Evolutionary conservation across 2,329 filamentous ascomycete genomes (phyloP), one percentile per base, ranked within the genome.

Genomic region (Elsinoe australis): DNA sequence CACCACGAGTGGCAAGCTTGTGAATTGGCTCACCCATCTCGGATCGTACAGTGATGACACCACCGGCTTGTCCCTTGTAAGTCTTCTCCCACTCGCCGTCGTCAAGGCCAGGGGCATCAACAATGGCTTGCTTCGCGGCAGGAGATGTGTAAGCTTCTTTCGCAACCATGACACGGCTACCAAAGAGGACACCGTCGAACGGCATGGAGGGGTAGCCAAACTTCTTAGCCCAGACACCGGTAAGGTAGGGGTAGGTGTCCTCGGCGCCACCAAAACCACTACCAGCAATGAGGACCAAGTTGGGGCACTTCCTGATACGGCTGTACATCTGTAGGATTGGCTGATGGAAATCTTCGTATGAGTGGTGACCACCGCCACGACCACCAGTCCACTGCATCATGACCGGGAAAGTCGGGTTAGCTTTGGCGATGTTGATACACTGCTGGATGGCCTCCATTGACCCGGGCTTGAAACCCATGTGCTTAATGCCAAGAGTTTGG

Each of bases 11-110:
- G 12, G 92, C 94, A 51, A 98, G 79, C 73, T 98, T 98, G 74
- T 98, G 92, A 53, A 98, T 98, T 4, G 92, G 94, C 74, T 98
- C 92, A 36, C 92, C 94, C 94, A 98, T 98, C 70, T 98, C 92
- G 1, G 92, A 98, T 55, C 88, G 81, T 41, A 98, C 92, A 21
- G 92, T 98, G 59, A 98, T 90, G 54, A 98, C 81, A 64, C 92
- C 92, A 59, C 92, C 92, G 50, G 89, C 85, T 19, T 88, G 76
- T 14, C 86, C 87, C 71, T 90, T 87, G 73, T 95, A 95, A 4
- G 87, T 94, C 70, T 89, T 82, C 69, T 95, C 88, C 89, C 89
- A 95, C 56, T 90, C 76, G 53, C 66, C 67, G 61, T 95, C 88
- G 44, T 85, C 83, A 28, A 95, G 73, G 64, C 89, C 89, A 52